Evolutionary conservation across 768 basidiomycete species (phyloP).

Genomic region (Brasilioporus rufonigricans): DNA sequence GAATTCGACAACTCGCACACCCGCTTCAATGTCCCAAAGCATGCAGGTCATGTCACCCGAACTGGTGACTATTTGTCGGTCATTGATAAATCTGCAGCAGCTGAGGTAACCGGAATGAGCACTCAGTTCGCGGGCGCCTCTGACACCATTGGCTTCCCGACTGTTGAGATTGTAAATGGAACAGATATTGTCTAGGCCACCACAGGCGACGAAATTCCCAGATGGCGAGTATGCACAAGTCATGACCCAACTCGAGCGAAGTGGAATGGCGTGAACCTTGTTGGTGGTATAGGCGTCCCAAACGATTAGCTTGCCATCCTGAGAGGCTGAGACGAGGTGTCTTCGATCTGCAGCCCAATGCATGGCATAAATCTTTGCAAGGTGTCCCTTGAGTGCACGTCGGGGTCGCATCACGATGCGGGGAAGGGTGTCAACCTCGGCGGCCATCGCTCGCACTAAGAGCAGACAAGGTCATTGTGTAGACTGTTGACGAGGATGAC

Average conservation of each 20-base stretch:
- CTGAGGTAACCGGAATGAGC: conserved; percentile 98
- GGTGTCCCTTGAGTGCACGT: conserved; percentile 92
- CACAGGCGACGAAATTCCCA: conserved; percentile 96
- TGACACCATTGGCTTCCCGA: conserved; percentile 68
- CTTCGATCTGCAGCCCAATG: conserved; percentile 98
- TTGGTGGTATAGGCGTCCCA: conserved; percentile 99
- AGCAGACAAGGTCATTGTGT: conserved; percentile 14
- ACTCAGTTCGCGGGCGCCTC: conserved; percentile 92
- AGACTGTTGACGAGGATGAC: not conserved
- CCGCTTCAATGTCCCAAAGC: conserved; percentile 99
- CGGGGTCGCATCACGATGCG: conserved; percentile 97
- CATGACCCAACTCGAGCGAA: conserved; percentile 99
- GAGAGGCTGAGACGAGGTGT: conserved; percentile 98
- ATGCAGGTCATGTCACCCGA: conserved; percentile 99
- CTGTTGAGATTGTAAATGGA: conserved; percentile 95
- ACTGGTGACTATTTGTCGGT: conserved; percentile 96
- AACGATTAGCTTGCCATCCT: conserved; percentile 98
- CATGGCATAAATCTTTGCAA: conserved; percentile 99
- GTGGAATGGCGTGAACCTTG: conserved; percentile 98
- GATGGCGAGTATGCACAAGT: conserved; percentile 98
- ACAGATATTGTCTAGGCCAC: conserved; percentile 98
- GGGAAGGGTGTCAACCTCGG: conserved; percentile 92
- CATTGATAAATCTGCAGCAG: conserved; percentile 98
- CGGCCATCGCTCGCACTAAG: conserved; percentile 96
- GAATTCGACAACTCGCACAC: conserved; percentile 96